Base-by-base conservation (phyloP, 2,329 filamentous ascomycete species). In the Ascochyta pisi region DNA sequence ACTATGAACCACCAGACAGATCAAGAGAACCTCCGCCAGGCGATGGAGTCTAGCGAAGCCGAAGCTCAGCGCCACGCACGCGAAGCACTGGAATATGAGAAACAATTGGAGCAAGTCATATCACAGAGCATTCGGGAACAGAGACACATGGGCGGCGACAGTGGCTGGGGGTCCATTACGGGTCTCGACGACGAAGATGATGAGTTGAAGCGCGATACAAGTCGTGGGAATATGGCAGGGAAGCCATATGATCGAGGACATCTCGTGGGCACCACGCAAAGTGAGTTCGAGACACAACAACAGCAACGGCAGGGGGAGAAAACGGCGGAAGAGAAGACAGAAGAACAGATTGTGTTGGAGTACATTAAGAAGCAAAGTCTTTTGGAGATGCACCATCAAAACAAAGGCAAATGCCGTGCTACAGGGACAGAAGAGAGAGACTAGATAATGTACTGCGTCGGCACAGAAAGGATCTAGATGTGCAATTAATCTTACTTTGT, bases 261-360 rank as follows among this genome's bases (percentile, higher is more conserved):
- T 63, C 44, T 59, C 67, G 53, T 45, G 56, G 16, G 63, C 57
- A 4, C 19, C 10, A 40, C 37, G 15, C 46, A 26, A n/a, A 24
- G 19, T 8, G 46, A 26, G 12, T 49, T 41, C 22, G 19, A 41
- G 7, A 27, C 46, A 15, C 64, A 68, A 26, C 61, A 69, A 73
- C 73, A 64, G 73, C 50, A 78, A 83, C n/a, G 74, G 79, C 42
- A 75, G 52, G 65, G 57, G 51, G 68, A 59, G 69, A 68, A 73
- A 73, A 41, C 46, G 3, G 19, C 46, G 15, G 26, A 70, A 71
- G 39, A 50, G 19, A 50, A 50, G 29, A 24, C 22, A 6, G 59
- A 56, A 26, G 54, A 57, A 22, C 37, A 52, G 38, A 42, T 39
- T 10, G 50, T 51, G 19, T 26, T 59, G 15, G 35, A 48, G 22